These are phyloP conservation scores for Eucalyptus regnans DNA, from an alignment of 345 rosid genomes.

Conservation along the genomic window DNA sequence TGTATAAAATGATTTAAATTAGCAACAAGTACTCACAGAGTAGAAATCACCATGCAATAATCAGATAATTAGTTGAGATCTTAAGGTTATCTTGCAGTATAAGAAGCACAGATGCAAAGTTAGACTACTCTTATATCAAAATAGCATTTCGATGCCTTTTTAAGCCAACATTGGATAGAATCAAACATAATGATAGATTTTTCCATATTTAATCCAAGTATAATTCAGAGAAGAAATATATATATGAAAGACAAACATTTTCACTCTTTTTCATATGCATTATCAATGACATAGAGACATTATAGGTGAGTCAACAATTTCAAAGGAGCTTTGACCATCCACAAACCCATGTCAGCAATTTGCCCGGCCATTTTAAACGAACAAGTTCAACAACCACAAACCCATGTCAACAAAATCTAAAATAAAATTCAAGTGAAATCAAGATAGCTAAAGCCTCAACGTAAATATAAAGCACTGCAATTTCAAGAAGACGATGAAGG, in stretches of 20 bases:
- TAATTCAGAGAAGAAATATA: neutral
- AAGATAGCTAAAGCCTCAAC: fast-evolving
- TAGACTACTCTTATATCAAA: neutral
- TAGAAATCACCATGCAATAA: neutral
- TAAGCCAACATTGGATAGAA: neutral
- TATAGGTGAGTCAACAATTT: neutral
- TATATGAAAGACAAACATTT: neutral
- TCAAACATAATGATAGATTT: neutral
- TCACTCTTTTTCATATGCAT: neutral
- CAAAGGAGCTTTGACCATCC: neutral
- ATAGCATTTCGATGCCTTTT: neutral
- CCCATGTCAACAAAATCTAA: neutral
- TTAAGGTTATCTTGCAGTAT: neutral
- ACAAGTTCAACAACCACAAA: neutral
- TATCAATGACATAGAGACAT: neutral
- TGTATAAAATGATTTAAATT: slow-evolving; percentile 59
- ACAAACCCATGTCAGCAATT: neutral
- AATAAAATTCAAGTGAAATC: neutral
- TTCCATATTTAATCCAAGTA: neutral
- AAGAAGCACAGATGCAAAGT: neutral
- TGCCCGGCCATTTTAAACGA: fast-evolving
- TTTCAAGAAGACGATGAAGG: neutral
- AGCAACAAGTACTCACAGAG: slow-evolving; percentile 62
- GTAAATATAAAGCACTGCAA: fast-evolving
- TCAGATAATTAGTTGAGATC: neutral